phyloP scores from a whole-genome alignment of 1,284 basidiomycete species.

The Limonomyces culmigenus region DNA sequence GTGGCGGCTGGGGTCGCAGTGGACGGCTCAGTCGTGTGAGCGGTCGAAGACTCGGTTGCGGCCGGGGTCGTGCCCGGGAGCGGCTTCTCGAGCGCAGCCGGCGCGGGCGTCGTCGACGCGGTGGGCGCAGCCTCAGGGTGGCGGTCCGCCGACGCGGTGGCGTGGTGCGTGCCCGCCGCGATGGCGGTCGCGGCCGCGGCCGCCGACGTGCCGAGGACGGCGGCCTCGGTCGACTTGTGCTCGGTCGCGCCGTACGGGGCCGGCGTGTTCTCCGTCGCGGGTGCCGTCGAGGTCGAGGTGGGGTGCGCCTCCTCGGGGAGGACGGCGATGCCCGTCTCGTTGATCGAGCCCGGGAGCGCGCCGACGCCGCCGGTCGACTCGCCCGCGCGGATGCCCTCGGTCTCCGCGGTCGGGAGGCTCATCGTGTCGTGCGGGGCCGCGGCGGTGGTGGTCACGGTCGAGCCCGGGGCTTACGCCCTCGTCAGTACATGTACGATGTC shows the following conservation, averaged over 20 bases:
- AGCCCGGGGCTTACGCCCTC: constrained; percentile 13
- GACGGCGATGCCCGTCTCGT: constrained; percentile 14
- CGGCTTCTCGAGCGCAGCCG: too few species aligned
- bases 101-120: too few species aligned
- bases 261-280: constrained; percentile 1
- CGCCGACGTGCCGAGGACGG: constrained; percentile 1
- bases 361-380: constrained; percentile 12
- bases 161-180: constrained; percentile 1
- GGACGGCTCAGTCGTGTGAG: too few species aligned
- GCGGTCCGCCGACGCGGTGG: background rate
- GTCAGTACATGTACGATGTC: too few species aligned
- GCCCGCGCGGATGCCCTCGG: constrained; percentile 3
- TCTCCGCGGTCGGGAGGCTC: constrained; percentile 3
- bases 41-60: too few species aligned
- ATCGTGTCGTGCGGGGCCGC: background rate
- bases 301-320: constrained; percentile 13
- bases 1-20: background rate
- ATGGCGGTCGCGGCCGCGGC: background rate
- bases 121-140: too few species aligned
- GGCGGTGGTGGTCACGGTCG: background rate
- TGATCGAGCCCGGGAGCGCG: constrained; percentile 12
- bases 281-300: background rate
- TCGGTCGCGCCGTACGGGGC: too few species aligned
- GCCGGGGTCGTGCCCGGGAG: too few species aligned
- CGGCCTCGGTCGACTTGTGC: constrained; percentile 1